Base-by-base conservation (phyloP, 495 filamentous ascomycete species). In the Daldinia vernicosa region DNA sequence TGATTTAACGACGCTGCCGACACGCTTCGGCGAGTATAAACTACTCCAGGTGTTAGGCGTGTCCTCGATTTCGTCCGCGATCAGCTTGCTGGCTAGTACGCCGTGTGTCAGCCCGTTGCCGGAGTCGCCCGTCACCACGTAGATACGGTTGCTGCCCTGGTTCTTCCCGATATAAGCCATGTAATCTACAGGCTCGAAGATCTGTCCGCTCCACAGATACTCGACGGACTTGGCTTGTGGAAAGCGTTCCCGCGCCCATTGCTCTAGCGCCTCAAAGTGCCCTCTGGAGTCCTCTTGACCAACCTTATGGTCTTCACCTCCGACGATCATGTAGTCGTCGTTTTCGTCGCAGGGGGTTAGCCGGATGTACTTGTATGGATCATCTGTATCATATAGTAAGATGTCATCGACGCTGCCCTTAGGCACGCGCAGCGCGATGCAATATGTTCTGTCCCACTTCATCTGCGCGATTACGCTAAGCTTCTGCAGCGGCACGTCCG, bases 31-130 rank as follows among this genome's bases (percentile, higher is more conserved):
- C 19, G 74, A 74, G 76, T 88, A 89, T 11, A 88, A 71, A 8
- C 60, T 61, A 1, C 73, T 76, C 87, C 87, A 89, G 0, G 74
- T 33, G 33, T 89, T 87, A 19, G 76, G 45, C 6, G 76, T 70
- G 9, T 80, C 85, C 22, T 80, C 77, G 39, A 89, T 86, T 69
- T 85, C 79, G 61, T 89, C 86, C 0, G 86, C 82, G 45, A 89
- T 82, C 55, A 89, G 65, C 50, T 74, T 77, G 2, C 85, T 82
- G 0, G 86, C 86, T 26, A 89, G 59, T 1, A 86, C 82, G 22
- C 84, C 85, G 32, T 88, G 85, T 24, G 86, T 89, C 32, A 89
- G 76, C 0, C 87, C 86, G 64, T 88, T 85, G n/a, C 87, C 87
- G 5, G 83, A 87, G 63, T 88, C 87, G 0, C 87, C 86, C 0